These are phyloP conservation scores for Fusarium pilosicola DNA, from an alignment of 2,329 filamentous ascomycete species.

Conservation along the genomic window DNA sequence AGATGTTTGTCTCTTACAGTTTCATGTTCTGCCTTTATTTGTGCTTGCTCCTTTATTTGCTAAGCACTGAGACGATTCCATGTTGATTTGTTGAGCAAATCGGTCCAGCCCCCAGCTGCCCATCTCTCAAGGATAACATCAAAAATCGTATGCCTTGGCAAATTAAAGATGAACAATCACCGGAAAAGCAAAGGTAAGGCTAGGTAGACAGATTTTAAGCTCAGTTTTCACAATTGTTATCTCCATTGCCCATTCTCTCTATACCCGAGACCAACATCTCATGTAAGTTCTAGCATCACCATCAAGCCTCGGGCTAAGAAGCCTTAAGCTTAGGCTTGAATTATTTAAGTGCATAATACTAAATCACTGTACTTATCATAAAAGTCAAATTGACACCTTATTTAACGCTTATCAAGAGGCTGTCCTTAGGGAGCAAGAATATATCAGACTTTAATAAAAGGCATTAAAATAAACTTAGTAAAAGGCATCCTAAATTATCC, in stretches of 20 bases:
- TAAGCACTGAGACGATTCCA: not conserved
- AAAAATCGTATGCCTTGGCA: too few relatives aligned
- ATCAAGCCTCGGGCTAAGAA: not conserved
- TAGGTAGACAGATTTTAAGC: not conserved
- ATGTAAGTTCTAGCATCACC: not conserved
- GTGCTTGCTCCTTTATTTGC: not conserved
- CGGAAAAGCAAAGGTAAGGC: not conserved
- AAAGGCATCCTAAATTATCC: too few relatives aligned
- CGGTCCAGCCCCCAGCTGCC: not conserved
- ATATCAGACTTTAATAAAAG: too few relatives aligned
- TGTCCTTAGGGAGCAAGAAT: too few relatives aligned
- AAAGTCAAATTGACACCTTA: not conserved
- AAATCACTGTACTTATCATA: not conserved
- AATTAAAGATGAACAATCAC: not conserved
- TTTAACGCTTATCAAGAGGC: not conserved
- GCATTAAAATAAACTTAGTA: too few relatives aligned
- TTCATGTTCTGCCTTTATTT: not conserved
- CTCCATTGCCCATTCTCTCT: not conserved
- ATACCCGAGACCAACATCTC: not conserved
- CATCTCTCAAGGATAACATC: not conserved
- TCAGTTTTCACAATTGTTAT: not conserved
- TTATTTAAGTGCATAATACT: not conserved
- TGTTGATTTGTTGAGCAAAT: not conserved
- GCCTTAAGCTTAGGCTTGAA: not conserved
- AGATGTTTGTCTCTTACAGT: not conserved